Percentiles rank a stretch among this genome's conserved stretches.
Conservation (phyloP, 208 protist genomes). For the Herpetomonas samuelpessoai region DNA sequence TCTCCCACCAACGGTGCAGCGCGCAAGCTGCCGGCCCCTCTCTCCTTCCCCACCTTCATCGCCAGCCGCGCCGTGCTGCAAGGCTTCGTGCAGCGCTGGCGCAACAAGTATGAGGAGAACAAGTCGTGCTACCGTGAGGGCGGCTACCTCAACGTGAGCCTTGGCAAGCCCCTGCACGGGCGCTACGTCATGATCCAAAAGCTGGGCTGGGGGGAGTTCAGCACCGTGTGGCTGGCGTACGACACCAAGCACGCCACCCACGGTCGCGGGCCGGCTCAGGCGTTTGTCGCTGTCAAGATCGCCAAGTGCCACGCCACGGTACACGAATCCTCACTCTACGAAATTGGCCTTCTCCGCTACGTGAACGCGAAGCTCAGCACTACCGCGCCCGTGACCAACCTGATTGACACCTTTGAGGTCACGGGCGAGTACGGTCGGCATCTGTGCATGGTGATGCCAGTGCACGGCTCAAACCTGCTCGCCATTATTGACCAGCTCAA, state of each 20-base stretch:
- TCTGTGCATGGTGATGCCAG: slow-evolving; percentile 79
- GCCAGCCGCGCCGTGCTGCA: slow-evolving; percentile 25
- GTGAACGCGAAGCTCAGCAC: slow-evolving; percentile 32
- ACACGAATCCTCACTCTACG: slow-evolving; percentile 62
- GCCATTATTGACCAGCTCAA: slow-evolving; percentile 72
- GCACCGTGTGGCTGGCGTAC: slow-evolving; percentile 88
- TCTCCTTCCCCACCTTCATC: slow-evolving; percentile 10
- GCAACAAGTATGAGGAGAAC: slow-evolving; percentile 56
- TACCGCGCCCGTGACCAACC: slow-evolving; percentile 40
- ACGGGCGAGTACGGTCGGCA: slow-evolving; percentile 56
- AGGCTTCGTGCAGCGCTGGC: slow-evolving; percentile 52
- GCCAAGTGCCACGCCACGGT: slow-evolving; percentile 64
- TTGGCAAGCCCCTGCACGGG: slow-evolving; percentile 59
- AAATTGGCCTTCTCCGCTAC: slow-evolving; percentile 70
- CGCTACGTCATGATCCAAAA: slow-evolving; percentile 84
- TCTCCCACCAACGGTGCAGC: not conserved
- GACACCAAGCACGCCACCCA: slow-evolving; percentile 45
- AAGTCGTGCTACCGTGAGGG: slow-evolving; percentile 63
- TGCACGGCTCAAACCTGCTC: slow-evolving; percentile 83
- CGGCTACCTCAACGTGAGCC: slow-evolving; percentile 67
- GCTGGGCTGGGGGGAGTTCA: slow-evolving; percentile 87
- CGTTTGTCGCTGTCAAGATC: slow-evolving; percentile 86
- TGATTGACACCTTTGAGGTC: slow-evolving; percentile 83
- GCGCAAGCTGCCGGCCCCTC: not conserved
- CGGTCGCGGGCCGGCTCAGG: slow-evolving; percentile 28